These are phyloP conservation scores for Russula ochroleuca DNA, from an alignment of 768 basidiomycete species.

Conservation along the genomic window DNA sequence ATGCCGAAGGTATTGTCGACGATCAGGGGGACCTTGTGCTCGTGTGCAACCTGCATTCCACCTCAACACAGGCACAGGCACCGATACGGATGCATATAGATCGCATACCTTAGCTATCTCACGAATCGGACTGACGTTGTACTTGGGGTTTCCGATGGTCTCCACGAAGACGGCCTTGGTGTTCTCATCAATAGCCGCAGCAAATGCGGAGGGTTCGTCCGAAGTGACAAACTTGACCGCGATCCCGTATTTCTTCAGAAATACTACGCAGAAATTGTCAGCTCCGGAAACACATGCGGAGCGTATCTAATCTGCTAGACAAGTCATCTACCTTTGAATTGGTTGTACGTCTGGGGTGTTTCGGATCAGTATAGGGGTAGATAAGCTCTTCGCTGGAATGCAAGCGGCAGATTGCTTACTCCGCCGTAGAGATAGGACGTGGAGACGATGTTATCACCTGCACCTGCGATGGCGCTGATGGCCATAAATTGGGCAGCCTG, in stretches of 20 bases:
- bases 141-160: conserved; percentile 77
- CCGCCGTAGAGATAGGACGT: conserved; percentile 67
- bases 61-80: not conserved
- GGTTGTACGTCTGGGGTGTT: conserved; percentile 55
- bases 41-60: conserved; percentile 56
- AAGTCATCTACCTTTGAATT: conserved; percentile 52
- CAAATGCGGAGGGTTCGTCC: conserved; percentile 53
- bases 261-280: conserved; percentile 40
- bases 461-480: conserved; percentile 42
- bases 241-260: conserved; percentile 66
- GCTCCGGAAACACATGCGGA: not conserved
- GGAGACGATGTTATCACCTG: conserved; percentile 76
- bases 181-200: conserved; percentile 64
- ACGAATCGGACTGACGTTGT: conserved; percentile 59
- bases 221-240: conserved; percentile 58
- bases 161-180: conserved; percentile 77
- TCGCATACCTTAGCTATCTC: conserved; percentile 59
- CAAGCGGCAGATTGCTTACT: conserved; percentile 37
- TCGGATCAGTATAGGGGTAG: too few relatives aligned
- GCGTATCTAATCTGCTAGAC: not conserved
- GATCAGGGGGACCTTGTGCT: conserved; percentile 66
- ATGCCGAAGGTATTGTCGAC: conserved; percentile 81
- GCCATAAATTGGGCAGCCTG: conserved; percentile 71
- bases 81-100: not conserved
- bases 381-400: not conserved